phyloP scores from a whole-genome alignment of 257 asterid genomes.

The Solanum verrucosum region DNA sequence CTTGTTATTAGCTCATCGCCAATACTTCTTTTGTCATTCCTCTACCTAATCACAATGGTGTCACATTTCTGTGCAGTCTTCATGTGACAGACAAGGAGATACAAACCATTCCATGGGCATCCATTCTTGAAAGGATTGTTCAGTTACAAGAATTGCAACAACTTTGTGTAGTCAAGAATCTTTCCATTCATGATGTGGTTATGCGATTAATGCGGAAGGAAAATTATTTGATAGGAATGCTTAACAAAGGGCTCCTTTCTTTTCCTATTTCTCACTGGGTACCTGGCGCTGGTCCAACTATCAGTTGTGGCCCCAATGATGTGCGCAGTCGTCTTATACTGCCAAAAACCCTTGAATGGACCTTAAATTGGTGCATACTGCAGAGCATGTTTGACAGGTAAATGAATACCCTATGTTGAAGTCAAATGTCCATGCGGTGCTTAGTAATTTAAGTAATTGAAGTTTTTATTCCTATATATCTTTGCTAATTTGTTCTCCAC shows the following conservation, averaged over 20 bases:
- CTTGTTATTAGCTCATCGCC: background rate
- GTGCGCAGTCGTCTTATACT: slow-evolving; percentile 44
- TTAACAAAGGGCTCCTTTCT: slow-evolving; percentile 91
- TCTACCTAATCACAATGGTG: background rate
- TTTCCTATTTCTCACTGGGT: slow-evolving; percentile 79
- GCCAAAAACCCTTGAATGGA: slow-evolving; percentile 94
- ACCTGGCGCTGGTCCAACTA: slow-evolving; percentile 70
- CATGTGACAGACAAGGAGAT: slow-evolving; percentile 77
- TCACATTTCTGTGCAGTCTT: slow-evolving; percentile 50
- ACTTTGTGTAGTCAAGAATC: slow-evolving; percentile 78
- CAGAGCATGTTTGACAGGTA: slow-evolving; percentile 98
- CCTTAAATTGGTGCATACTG: slow-evolving; percentile 88
- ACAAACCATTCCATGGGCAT: slow-evolving; percentile 92
- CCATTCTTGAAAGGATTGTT: slow-evolving; percentile 74
- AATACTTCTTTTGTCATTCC: background rate
- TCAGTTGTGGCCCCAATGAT: slow-evolving; percentile 39
- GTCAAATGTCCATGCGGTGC: background rate
- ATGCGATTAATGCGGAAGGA: slow-evolving; percentile 97
- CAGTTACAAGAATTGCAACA: slow-evolving; percentile 57
- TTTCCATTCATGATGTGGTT: slow-evolving; percentile 76
- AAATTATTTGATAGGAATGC: slow-evolving; percentile 96
- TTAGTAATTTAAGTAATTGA: background rate
- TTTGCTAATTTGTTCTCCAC: background rate
- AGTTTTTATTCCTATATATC: background rate
- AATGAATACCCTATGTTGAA: background rate